phyloP scores from a whole-genome alignment of 495 filamentous ascomycete genomes.

The Pseudevernia furfuracea region DNA sequence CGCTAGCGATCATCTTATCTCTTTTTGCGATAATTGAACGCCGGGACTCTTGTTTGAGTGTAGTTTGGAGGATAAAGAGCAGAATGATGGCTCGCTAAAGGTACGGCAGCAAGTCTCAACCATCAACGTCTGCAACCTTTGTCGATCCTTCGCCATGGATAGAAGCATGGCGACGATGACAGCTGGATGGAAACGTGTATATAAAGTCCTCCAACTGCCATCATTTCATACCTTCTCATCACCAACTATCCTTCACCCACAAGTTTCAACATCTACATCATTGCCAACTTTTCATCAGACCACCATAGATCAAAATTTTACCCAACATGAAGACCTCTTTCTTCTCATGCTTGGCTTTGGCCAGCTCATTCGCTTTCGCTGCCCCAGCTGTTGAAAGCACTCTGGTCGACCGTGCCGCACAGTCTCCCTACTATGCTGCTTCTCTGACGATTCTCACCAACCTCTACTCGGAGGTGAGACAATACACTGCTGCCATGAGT shows the following conservation, averaged over 20 bases:
- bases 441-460: conserved; percentile 6
- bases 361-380: conserved; percentile 13
- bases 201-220: not conserved
- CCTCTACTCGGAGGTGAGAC: conserved; percentile 11
- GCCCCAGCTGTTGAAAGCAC: conserved; percentile 12
- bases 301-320: not conserved
- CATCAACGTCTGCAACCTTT: not conserved
- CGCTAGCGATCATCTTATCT: not conserved
- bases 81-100: not conserved
- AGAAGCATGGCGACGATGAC: not conserved
- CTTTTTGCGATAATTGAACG: not conserved
- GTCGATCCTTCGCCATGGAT: conserved; percentile 3
- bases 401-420: conserved; percentile 9
- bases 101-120: not conserved
- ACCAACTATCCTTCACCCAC: not conserved
- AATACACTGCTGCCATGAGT: conserved; percentile 18
- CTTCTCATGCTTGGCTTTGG: conserved; percentile 11
- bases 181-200: not conserved
- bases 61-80: not conserved
- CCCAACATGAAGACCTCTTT: conserved; percentile 9
- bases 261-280: not conserved
- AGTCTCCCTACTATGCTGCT: conserved; percentile 5
- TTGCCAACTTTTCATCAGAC: not conserved
- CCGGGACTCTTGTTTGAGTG: not conserved
- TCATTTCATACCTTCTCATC: not conserved